Evolutionary conservation across 768 basidiomycete species (phyloP).

Genomic region (Amanita jacksonii): DNA sequence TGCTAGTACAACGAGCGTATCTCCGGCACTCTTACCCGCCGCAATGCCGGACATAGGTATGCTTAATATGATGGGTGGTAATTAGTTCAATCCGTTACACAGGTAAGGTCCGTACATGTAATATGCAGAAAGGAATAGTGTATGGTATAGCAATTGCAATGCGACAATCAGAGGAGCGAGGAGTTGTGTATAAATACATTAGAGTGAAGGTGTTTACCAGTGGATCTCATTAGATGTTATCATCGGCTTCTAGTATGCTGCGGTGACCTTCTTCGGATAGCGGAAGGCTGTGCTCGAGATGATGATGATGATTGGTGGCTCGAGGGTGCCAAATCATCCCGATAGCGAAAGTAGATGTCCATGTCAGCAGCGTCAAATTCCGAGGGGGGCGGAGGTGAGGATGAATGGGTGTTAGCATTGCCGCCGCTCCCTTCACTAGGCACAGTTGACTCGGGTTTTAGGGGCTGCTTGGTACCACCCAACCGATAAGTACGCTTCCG

Average conservation of each 20-base stretch:
- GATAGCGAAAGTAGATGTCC: conserved; percentile 58
- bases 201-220: not conserved
- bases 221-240: not conserved
- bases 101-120: not conserved
- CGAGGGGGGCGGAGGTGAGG: conserved; percentile 12
- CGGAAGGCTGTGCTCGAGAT: not conserved
- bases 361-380: conserved; percentile 35
- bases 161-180: not conserved
- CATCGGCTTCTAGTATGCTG: not conserved
- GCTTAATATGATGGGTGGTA: not conserved
- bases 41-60: conserved; percentile 4
- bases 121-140: not conserved
- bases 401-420: conserved; percentile 10
- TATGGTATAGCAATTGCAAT: not conserved
- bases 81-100: not conserved
- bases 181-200: not conserved
- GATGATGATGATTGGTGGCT: not conserved
- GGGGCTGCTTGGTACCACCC: conserved; percentile 22
- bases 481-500: conserved; percentile 67
- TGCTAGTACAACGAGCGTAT: not conserved
- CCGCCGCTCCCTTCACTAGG: conserved; percentile 2
- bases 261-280: not conserved
- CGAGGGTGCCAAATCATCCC: conserved; percentile 12
- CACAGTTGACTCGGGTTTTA: conserved; percentile 12
- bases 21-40: conserved; percentile 1